Base-by-base conservation (phyloP, 768 basidiomycete genomes). In the Mycena amicta region DNA sequence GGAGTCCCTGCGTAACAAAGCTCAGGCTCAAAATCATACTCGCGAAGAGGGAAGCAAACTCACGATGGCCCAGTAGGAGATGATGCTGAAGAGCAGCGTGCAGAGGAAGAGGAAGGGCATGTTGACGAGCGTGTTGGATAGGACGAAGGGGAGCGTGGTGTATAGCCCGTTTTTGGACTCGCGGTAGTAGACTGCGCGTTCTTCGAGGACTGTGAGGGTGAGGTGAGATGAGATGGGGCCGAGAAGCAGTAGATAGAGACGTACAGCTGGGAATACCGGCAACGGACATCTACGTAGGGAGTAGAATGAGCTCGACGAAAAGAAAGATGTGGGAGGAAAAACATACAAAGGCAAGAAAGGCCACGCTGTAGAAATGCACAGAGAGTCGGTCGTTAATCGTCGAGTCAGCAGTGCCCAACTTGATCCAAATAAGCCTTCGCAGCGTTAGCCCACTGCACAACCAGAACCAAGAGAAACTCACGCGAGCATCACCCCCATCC, bases 91-190 rank as follows among this genome's bases (percentile, higher is more conserved):
- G 6, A 82, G 57, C 3, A 81, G 45, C 1, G 78, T 75, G 67
- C 82, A 84, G 0, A 71, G 50, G 64, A 84, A 83, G 3, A 86
- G 72, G 70, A 82, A 86, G 1, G 84, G 85, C 16, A 82, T 69
- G 56, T 76, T 80, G 51, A 82, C 77, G 55, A 85, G 58, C 1
- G 83, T 80, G 69, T 83, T 83, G 22, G 83, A 75, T 4, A 86
- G 69, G 5, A 83, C 69, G 72, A 82, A 87, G 0, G 83, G 77
- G 1, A 80, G 74, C 0, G 83, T 77, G 5, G 77, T 72, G 67
- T 85, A 86, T 0, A 87, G 68, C 1, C 85, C 86, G 61, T 87
- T 87, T 41, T 77, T 77, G 3, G 76, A 69, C 69, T 87, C 86
- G 25, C 83, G 80, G 49, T 77, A 72, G 66, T 83, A 87, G 0